Evolutionary conservation across 2,329 filamentous ascomycete species (phyloP), one percentile per base, ranked within the genome.

Genomic region (Bisporella sp.): DNA sequence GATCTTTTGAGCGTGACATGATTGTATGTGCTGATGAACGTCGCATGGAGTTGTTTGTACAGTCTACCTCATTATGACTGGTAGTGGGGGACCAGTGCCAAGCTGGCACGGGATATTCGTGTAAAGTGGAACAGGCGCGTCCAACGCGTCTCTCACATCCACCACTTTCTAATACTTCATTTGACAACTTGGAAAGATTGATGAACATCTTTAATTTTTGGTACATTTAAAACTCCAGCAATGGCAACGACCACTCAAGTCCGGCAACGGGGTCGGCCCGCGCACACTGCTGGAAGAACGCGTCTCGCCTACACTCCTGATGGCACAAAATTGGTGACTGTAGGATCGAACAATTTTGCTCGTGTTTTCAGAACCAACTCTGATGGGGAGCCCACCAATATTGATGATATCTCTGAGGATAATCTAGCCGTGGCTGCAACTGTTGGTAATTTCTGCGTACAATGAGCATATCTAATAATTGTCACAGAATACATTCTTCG

Each of bases 281-380:
- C 80, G 6, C 81, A 99, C 69, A 91, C 89, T 3, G 84, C 87
- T 48, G 95, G 95, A 56, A 81, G 83, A 51, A 97, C 95, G 2
- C 90, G 84, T 60, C 83, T 95, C 59, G 81, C 87, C 56, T 97
- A 97, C 70, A 96, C 91, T 1, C 88, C 89, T 5, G 84, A 95
- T 67, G 93, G 95, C 55, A 79, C 78, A 59, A 88, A 87, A 61
- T 77, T 99, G 51, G 82, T 97, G 58, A 97, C 93, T 8, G 91
- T 90, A 54, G 93, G 93, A 57, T 86, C 89, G 52, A 96, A 97
- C 72, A 95, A 95, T 64, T 89, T 89, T 6, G 90, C 96, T 62
- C 87, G 95, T 46, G 81, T 97, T 46, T 99, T 95, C 73, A 88
- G 85, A 59, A 93, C 91, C 11, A 89, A 89, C 53, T 93, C 87